Base-by-base conservation (phyloP, 805 yeast genomes). In the Wickerhamomyces bisporus region DNA sequence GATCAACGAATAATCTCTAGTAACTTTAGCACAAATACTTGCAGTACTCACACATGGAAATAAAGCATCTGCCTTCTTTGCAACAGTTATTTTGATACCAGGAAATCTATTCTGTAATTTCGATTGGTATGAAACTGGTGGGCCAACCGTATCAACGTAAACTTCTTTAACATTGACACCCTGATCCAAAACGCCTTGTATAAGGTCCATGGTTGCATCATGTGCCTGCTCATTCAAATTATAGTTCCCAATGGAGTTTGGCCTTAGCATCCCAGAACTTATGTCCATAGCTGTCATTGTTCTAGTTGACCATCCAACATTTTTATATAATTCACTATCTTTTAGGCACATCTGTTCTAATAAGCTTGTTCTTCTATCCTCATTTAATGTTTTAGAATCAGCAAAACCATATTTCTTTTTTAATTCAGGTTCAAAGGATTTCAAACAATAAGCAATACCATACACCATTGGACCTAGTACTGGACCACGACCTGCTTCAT, bases 401-500 rank as follows among this genome's bases (percentile, higher is more conserved):
- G 91, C 96, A 63, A 93, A 93, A 13, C 88, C 96, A 47, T 76
- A 81, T 24, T 71, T 62, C 19, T 73, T 71, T 35, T 82, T 68
- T 15, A 70, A 55, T 1, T 61, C 53, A 23, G 68, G 58, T 43
- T 63, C 64, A 40, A 75, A 84, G 0, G 64, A 58, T 34, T 71
- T 68, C 11, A 79, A 61, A 45, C 95, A 81, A 55, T 87, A 93
- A 3, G 93, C 79, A 6, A 87, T 68, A 3, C 95, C 95, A 55
- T 93, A 93, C 2, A 93, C 98, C 98, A 93, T 93, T 0, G 98
- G 95, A 0, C 98, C 98, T 29, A 94, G 53, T 0, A 94, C 97
- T 0, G 99, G 99, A 0, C 99, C 99, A 48, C 99, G 71, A 1
- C 99, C 99, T 0, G 99, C 99, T 58, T 93, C 99, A 60, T 93